Conservation (phyloP, 192 early-diverging fungal genomes). For the Backusella australiensis region DNA sequence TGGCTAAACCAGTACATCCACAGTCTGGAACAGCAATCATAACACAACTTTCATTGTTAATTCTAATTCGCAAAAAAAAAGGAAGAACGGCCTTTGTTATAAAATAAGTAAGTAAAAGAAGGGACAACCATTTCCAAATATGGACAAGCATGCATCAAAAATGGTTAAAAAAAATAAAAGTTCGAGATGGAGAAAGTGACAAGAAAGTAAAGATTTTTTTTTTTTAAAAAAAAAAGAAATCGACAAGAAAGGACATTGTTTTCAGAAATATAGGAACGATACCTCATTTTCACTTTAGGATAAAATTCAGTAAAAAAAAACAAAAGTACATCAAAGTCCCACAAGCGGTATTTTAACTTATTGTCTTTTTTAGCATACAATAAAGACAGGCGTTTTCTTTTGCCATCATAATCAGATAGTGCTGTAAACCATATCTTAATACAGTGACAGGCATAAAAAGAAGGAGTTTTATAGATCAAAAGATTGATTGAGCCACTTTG, state of each 20-base stretch:
- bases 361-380: constrained; percentile 2
- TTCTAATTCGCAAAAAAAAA: neutral
- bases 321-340: neutral
- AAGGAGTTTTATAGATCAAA: neutral
- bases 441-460: neutral
- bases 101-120: neutral
- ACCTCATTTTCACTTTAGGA: neutral
- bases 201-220: neutral
- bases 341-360: neutral
- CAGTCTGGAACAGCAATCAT: neutral
- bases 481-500: neutral
- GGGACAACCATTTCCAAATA: neutral
- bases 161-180: neutral
- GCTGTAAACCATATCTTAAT: neutral
- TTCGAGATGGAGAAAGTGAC: neutral
- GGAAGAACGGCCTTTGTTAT: neutral
- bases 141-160: neutral
- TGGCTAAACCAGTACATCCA: neutral
- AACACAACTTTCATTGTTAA: neutral
- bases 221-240: too few species aligned
- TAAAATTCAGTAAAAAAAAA: neutral
- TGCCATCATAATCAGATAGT: neutral
- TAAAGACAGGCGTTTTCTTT: neutral
- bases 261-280: neutral
- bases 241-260: neutral